phyloP scores from a whole-genome alignment of 2,329 filamentous ascomycete species.

The Xylariaceae sp. region DNA sequence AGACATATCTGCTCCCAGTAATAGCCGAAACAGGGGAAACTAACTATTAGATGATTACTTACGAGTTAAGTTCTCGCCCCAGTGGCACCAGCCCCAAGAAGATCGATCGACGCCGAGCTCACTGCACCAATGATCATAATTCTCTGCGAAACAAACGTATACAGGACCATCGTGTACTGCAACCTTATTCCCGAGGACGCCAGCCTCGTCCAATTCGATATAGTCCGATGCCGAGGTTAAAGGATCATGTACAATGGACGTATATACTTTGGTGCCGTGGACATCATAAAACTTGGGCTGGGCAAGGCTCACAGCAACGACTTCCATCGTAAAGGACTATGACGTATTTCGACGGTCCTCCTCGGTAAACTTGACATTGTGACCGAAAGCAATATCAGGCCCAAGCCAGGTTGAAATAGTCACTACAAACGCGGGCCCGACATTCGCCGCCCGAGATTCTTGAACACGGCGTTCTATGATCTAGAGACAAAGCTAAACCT shows the following conservation, averaged over 20 bases:
- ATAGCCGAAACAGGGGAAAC: not conserved
- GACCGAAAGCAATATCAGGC: not conserved
- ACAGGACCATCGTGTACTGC: constrained; percentile 38
- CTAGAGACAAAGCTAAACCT: no score
- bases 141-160: constrained; percentile 35
- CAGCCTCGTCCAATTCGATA: constrained; percentile 33
- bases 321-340: constrained; percentile 29
- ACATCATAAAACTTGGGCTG: constrained; percentile 27
- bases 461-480: no score
- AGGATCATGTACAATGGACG: constrained; percentile 34
- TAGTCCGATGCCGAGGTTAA: constrained; percentile 29
- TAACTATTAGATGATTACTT: not conserved
- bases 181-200: constrained; percentile 29
- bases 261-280: constrained; percentile 29
- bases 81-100: constrained; percentile 36
- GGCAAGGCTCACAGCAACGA: constrained; percentile 34
- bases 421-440: not conserved
- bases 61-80: constrained; percentile 36
- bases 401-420: constrained; percentile 4
- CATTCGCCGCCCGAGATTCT: constrained; percentile 1
- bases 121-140: constrained; percentile 37
- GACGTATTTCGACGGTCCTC: not conserved
- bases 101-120: constrained; percentile 30
- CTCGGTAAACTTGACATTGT: not conserved
- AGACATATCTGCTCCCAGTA: not conserved